A percentile compares a stretch with the other conserved stretches of the same genome.
These are phyloP conservation scores for Pterulicium gracile DNA, from an alignment of 1,284 basidiomycete species.

Conservation along the genomic window DNA sequence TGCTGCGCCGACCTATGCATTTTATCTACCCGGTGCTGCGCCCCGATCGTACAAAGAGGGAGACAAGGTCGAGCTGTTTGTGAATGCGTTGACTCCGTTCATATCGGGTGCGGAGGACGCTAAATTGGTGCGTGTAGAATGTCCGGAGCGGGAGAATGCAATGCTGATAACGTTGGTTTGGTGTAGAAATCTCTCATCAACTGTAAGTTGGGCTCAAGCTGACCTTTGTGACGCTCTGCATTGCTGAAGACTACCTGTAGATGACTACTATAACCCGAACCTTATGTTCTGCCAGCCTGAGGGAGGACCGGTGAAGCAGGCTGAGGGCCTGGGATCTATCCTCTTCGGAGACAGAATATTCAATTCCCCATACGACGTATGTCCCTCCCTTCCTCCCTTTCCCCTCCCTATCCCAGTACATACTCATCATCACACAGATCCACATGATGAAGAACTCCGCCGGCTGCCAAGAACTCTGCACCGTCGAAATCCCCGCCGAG, in stretches of 20 bases:
- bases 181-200: slow-evolving; percentile 73
- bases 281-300: slow-evolving; percentile 85
- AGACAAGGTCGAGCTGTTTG: slow-evolving; percentile 68
- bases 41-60: slow-evolving; percentile 66
- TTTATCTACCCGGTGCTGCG: slow-evolving; percentile 55
- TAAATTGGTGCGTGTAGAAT: slow-evolving; percentile 65
- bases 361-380: slow-evolving; percentile 78
- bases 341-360: slow-evolving; percentile 96
- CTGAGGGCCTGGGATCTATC: slow-evolving; percentile 87
- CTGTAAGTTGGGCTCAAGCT: slow-evolving; percentile 49
- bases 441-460: slow-evolving; percentile 65
- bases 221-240: slow-evolving; percentile 10
- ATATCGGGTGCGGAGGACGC: slow-evolving; percentile 57
- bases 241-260: slow-evolving; percentile 21
- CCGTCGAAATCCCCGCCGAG: slow-evolving; percentile 45
- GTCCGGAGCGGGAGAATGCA: no score
- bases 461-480: slow-evolving; percentile 75
- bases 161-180: no score
- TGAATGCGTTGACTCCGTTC: slow-evolving; percentile 85
- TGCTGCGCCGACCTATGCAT: slow-evolving; percentile 21
- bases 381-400: slow-evolving; percentile 17
- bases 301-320: slow-evolving; percentile 67
- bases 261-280: slow-evolving; percentile 81
- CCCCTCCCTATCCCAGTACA: slow-evolving; percentile 6
- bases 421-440: slow-evolving; percentile 37